Base-by-base conservation (phyloP, 1,284 basidiomycete genomes). In the Microbotryum lychnidis-dioicae region DNA sequence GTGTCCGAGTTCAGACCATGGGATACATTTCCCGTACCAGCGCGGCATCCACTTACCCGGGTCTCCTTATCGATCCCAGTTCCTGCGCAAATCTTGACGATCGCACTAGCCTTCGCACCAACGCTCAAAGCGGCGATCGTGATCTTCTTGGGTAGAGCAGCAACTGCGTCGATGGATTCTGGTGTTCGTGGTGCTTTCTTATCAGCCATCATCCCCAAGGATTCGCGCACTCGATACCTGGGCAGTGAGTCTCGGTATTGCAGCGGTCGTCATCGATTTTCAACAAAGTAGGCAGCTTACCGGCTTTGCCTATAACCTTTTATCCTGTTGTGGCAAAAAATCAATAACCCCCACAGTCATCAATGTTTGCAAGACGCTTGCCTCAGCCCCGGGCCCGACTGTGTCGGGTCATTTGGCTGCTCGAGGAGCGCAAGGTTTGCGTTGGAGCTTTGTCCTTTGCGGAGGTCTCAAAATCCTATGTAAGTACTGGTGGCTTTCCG, bases 311-410 rank as follows among this genome's bases (percentile, higher is more conserved):
- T 23, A 23, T 23, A 23, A 18, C 37, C 37, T 16, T 18, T 12
- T 42, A 0, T 9, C 31, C 8, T 18, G 37, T 18, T 18, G 14
- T 42, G 12, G 37, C 12, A 10, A 9, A 10, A 9, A 42, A 42
- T 12, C 1, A 9, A 14, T 44, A n/a, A 23, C 23, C 16, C 8
- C 9, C 7, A 3, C 55, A 60, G 59, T 67, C 47, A 57, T 67
- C 50, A 65, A 67, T 56, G 61, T 67, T 23, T 64, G 60, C 60
- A 67, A 65, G 54, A 65, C 66, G 9, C 54, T 67, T 12, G 66
- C 66, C 3, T 44, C 57, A 1, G 57, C 63, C 10, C 66, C 66
- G 1, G 66, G 66, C 14, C 63, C 66, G 33, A 65, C 60, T 1
- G 44, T 65, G 20, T 46, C 55, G 6, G 63, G 64, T 7, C 21